A percentile compares a stretch with the other conserved stretches of the same genome.
Conservation (phyloP, 2,329 filamentous ascomycete genomes). For the Pleomassaria siparia region DNA sequence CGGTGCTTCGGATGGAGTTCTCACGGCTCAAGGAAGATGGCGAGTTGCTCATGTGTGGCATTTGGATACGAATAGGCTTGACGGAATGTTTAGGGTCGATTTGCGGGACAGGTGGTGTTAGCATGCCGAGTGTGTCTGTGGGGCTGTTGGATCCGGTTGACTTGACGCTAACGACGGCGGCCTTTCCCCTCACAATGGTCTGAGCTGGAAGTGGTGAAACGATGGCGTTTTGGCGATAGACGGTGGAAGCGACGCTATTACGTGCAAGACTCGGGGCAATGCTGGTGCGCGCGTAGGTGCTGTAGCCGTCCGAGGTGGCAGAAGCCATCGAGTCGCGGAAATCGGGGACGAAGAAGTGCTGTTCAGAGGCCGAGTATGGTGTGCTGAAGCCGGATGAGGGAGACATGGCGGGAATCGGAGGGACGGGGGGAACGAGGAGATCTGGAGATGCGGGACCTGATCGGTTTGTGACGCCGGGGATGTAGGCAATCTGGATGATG, state of each 20-base stretch:
- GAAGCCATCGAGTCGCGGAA: slow-evolving; percentile 91
- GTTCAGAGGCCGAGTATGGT: slow-evolving; percentile 64
- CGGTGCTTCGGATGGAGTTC: slow-evolving; percentile 41
- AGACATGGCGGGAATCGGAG: slow-evolving; percentile 72
- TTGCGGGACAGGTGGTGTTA: slow-evolving; percentile 70
- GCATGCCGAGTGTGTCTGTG: slow-evolving; percentile 48
- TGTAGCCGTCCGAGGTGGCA: slow-evolving; percentile 62
- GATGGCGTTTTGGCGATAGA: slow-evolving; percentile 89
- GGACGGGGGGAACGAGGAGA: slow-evolving; percentile 85
- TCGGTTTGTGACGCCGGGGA: slow-evolving; percentile 93
- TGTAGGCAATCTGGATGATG: slow-evolving; percentile 99
- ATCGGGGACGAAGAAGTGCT: slow-evolving; percentile 93
- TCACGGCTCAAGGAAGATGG: slow-evolving; percentile 33
- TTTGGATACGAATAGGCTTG: slow-evolving; percentile 43
- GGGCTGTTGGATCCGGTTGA: slow-evolving; percentile 61
- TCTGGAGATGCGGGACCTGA: slow-evolving; percentile 81
- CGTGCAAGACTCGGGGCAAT: slow-evolving; percentile 53
- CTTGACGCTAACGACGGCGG: slow-evolving; percentile 91
- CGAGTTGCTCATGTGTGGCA: slow-evolving; percentile 38
- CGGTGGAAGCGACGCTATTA: slow-evolving; percentile 78
- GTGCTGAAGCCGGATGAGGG: slow-evolving; percentile 60
- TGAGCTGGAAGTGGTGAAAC: slow-evolving; percentile 78
- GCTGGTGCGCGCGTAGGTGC: slow-evolving; percentile 49
- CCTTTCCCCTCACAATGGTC: slow-evolving; percentile 83
- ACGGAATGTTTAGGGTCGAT: slow-evolving; percentile 61